A percentile compares a stretch with the other conserved stretches of the same genome.
These are phyloP conservation scores for Globisporangium rhizosaccharum DNA, from an alignment of 352 stramenopile genomes.

Conservation along the genomic window DNA sequence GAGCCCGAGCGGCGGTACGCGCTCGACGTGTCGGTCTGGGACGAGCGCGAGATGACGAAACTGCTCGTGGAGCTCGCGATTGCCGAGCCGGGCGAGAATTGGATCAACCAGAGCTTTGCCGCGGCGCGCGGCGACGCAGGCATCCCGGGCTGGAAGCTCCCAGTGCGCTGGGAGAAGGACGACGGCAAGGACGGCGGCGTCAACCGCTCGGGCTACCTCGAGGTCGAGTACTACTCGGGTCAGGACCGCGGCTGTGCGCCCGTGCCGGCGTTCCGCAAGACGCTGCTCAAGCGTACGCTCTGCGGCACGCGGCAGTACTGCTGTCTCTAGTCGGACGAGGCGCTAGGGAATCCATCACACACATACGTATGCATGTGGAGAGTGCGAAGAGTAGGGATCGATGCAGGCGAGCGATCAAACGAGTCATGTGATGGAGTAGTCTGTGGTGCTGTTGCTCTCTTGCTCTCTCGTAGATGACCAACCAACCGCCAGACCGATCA, in stretches of 20 bases:
- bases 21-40: constrained; percentile 60
- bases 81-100: constrained; percentile 76
- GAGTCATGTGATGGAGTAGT: too few relatives aligned
- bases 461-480: too few relatives aligned
- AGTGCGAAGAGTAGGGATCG: too few relatives aligned
- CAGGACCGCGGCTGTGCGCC: constrained; percentile 58
- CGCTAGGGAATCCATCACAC: too few relatives aligned
- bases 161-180: constrained; percentile 74
- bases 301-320: constrained; percentile 68
- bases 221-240: constrained; percentile 73
- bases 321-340: constrained; percentile 30
- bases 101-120: constrained; percentile 76
- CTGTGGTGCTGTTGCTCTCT: too few relatives aligned
- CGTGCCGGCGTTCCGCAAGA: constrained; percentile 46
- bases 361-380: too few relatives aligned
- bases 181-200: constrained; percentile 63
- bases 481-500: too few relatives aligned
- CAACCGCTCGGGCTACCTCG: constrained; percentile 56
- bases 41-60: constrained; percentile 79
- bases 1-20: constrained; percentile 57
- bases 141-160: constrained; percentile 77
- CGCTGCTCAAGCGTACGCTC: constrained; percentile 50
- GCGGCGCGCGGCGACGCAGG: constrained; percentile 38
- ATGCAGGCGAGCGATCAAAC: too few relatives aligned
- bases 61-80: constrained; percentile 76